Evolutionary conservation across 1,284 basidiomycete species (phyloP), one percentile per base, ranked within the genome.

Genomic region (Veloboletus limbatus): DNA sequence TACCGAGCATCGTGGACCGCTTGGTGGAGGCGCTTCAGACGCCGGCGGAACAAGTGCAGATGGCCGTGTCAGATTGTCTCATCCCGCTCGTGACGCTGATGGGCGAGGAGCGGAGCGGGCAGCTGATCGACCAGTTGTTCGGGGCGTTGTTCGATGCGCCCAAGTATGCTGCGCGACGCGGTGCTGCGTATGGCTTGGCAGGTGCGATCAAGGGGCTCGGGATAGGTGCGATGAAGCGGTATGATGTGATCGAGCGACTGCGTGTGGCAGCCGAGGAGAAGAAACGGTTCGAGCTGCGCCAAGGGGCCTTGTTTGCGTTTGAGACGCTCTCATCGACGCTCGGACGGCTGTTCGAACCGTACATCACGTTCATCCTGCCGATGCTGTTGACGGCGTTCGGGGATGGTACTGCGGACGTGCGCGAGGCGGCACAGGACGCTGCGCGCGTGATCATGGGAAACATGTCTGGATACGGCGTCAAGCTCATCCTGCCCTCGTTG

Each of bases 121-220:
- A 72, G 21, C 76, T 99, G 17, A 80, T 96, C 38, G 86, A 92
- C 48, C 74, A 79, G 51, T 76, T 97, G 2, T 79, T 94, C 55
- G 76, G 82, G 18, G 85, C 92, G 31, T 74, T 97, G 17, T 82
- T 88, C 47, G 77, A 81, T 36, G 83, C 83, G 1, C 72, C 82
- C 8, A 97, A 94, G 66, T 99, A 99, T 60, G 96, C 92, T 7
- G 79, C 83, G 47, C 83, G 97, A 22, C 81, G 96, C 36, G 97
- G 97, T 31, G 95, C 95, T 2, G 96, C 96, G 1, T 99, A 99
- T 63, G 97, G 97, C 40, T 70, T 99, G 17, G 94, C 96, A 1
- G 97, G 97, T 27, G 79, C 94, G 16, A 77, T 98, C 56, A 92
- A 90, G 63, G 97, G 97, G 13, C 79, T 87, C 2, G 97, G 97